A percentile compares a stretch with the other conserved stretches of the same genome.
Conservation (phyloP, 495 filamentous ascomycete species). For the Astrocystis sublimbata region DNA sequence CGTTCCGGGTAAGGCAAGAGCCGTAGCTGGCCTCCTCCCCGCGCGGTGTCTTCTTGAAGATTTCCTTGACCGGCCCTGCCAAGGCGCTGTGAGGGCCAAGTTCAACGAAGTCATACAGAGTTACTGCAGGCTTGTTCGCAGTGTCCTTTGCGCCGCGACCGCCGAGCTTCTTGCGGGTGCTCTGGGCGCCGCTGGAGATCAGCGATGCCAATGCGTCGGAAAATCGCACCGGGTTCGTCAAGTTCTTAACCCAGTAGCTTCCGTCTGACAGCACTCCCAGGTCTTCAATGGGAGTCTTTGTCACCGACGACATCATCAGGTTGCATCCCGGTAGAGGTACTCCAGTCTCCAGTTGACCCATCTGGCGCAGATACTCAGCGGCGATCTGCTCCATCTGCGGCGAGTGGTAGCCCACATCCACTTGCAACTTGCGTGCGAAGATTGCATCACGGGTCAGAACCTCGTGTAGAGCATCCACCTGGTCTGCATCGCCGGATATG, state of each 20-base stretch:
- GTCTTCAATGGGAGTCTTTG: too few species aligned
- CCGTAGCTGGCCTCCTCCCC: too few species aligned
- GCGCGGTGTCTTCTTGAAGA: too few species aligned
- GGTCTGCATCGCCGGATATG: constrained; percentile 36
- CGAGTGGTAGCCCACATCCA: constrained; percentile 44
- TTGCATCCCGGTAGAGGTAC: too few species aligned
- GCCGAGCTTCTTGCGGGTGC: constrained; percentile 43
- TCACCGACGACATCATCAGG: too few species aligned
- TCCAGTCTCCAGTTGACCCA: constrained; percentile 10
- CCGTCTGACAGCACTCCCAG: too few species aligned
- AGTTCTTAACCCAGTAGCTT: constrained; percentile 47
- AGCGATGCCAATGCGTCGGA: constrained; percentile 34
- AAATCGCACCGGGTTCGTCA: constrained; percentile 50
- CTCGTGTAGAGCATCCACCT: constrained; percentile 34
- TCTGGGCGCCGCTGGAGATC: background rate
- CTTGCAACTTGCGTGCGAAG: constrained; percentile 46
- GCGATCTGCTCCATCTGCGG: constrained; percentile 36
- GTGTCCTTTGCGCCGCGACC: constrained; percentile 58
- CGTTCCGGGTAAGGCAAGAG: too few species aligned
- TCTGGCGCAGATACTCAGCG: constrained; percentile 30
- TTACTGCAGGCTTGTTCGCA: too few species aligned
- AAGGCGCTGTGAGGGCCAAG: too few species aligned
- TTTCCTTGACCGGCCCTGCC: too few species aligned
- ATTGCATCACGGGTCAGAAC: constrained; percentile 25
- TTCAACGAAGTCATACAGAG: too few species aligned